Base-by-base conservation (phyloP, 2,329 filamentous ascomycete species). In the Talaromyces amestolkiae region DNA sequence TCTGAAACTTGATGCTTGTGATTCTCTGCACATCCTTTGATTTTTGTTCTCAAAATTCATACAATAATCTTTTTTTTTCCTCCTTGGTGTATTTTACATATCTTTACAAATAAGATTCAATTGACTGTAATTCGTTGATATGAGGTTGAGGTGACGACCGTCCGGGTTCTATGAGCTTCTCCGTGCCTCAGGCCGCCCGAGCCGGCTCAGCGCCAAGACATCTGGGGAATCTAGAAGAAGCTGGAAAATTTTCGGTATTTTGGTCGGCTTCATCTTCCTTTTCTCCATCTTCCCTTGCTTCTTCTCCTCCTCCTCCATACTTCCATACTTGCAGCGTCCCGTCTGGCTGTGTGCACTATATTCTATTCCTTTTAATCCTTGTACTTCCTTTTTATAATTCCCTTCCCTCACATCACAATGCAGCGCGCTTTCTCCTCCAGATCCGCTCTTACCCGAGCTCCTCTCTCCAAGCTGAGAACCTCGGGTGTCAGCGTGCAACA, bases 401-500 rank as follows among this genome's bases (percentile, higher is more conserved):
- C 63, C 54, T 31, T 19, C 19, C 67, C 66, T 68, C 66, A 35
- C n/a, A 39, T 54, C 83, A 91, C 81, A 78, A 99, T 99, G 95
- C 95, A 99, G 87, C 92, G 95, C 82, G 93, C 93, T 83, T 87
- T 99, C 78, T 88, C 91, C 78, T 92, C 91, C 75, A 86, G 92
- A 84, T 91, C 92, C 72, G 88, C 89, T 84, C 88, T 94, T 74
- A 90, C 90, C 69, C 84, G 75, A 78, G 86, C 85, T 78, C 80
- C 83, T 68, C 82, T 88, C 72, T 82, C 83, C 73, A 87, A 86
- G 77, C 84, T 89, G 79, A 87, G 89, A 74, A 83, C 88, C 75
- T 81, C 86, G 75, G 85, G 87, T 73, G 80, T 92, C 74, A 86
- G 82, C 79, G 84, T 92, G 73, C 92, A 96, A 81, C 94, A 98